Base-by-base conservation (phyloP, 306 rosid genomes). In the Acacia acuminata region DNA sequence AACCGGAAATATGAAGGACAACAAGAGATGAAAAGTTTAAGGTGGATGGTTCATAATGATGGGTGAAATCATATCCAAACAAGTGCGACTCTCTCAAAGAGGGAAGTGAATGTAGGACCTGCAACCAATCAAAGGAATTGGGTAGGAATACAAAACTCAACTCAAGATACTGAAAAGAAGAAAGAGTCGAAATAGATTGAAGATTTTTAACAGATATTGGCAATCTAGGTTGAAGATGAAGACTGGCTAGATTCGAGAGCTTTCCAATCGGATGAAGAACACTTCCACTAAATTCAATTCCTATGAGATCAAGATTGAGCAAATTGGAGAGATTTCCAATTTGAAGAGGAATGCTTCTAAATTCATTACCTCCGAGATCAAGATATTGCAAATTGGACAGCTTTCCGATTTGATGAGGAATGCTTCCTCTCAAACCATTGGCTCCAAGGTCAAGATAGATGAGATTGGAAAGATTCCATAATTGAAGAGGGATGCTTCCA, bases 71-170 rank as follows among this genome's bases (percentile, higher is more conserved):
- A 71, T 71, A 77, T 0, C 0, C 0, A 13, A 0, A 0, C 56
- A 85, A 85, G 44, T 22, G 36, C 47, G 81, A n/a, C 12, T 80
- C 47, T 1, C 0, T 7, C 55, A 85, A 64, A 77, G 79, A 51
- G 8, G 87, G 80, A 24, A 88, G 76, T 45, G 42, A 9, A 25
- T 78, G 82, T 40, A 68, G 50, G 40, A 40, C 73, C 12, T 68
- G 73, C 32, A 32, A 32, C 87, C 85, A 84, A 27, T 77, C 71
- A 69, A 44, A 69, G 42, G 73, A 3, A 1, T 3, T 40, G 13
- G 73, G 40, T 19, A 68, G 16, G 50, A 40, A 20, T 19, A 20
- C 36, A 0, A 0, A 0, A 4, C 20, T 3, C n/a, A 84, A 9
- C 44, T 63, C 7, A 80, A 84, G 72, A 71, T 70, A 80, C 30